phyloP scores from a whole-genome alignment of 2,329 filamentous ascomycete genomes.

The Diaporthe vexans region DNA sequence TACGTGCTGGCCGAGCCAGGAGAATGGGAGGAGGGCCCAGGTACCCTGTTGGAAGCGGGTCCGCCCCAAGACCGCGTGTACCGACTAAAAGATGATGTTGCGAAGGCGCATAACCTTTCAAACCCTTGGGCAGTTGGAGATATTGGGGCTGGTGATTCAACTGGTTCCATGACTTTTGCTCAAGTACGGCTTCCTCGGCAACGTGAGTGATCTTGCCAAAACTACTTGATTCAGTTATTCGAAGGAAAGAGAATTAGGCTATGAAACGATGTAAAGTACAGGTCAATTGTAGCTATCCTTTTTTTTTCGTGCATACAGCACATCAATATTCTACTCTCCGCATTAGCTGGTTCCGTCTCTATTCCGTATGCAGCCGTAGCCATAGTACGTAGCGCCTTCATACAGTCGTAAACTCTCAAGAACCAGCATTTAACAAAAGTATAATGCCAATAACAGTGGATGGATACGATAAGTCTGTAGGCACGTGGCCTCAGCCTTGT shows the following conservation, averaged over 20 bases:
- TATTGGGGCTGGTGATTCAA: not conserved
- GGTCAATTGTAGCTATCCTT: not conserved
- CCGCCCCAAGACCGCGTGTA: constrained; percentile 15
- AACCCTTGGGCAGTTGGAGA: constrained; percentile 23
- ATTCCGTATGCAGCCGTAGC: no score
- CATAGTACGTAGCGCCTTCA: no score
- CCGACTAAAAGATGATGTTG: constrained; percentile 15
- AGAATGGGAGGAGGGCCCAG: constrained; percentile 18
- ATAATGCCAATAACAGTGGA: no score
- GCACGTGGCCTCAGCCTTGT: no score
- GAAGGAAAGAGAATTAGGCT: not conserved
- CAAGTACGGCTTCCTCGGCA: constrained; percentile 3
- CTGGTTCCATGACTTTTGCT: constrained; percentile 14
- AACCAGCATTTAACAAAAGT: no score
- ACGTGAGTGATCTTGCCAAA: not conserved
- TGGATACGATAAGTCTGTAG: no score
- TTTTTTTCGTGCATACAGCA: not conserved
- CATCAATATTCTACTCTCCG: no score
- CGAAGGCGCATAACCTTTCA: constrained; percentile 6
- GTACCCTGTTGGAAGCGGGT: constrained; percentile 6
- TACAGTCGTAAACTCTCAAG: no score
- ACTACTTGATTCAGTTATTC: not conserved
- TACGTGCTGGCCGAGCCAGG: constrained; percentile 11
- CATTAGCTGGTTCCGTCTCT: no score
- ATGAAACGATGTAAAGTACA: not conserved